Evolutionary conservation across 2,329 filamentous ascomycete genomes (phyloP).

Genomic region (Fusarium coffeatum): DNA sequence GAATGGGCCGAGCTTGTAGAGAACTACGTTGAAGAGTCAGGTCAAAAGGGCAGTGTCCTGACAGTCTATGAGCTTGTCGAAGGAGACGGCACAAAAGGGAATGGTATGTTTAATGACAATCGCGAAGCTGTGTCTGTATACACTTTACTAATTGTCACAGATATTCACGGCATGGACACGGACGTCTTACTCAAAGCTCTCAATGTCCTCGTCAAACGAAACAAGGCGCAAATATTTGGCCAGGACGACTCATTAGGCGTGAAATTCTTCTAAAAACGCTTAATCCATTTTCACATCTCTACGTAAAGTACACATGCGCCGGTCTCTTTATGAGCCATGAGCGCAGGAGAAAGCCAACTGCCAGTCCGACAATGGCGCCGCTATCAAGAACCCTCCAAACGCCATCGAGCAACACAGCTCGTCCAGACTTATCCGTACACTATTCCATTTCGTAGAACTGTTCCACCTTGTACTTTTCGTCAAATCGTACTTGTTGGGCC

Average conservation of each 20-base stretch:
- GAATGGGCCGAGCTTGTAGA: slow-evolving; percentile 88
- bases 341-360: slow-evolving; percentile 11
- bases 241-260: slow-evolving; percentile 88
- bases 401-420: slow-evolving; percentile 30
- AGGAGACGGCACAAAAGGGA: slow-evolving; percentile 80
- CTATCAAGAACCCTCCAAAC: slow-evolving; percentile 30
- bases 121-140: not conserved
- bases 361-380: slow-evolving; percentile 20
- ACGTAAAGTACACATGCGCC: slow-evolving; percentile 28
- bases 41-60: slow-evolving; percentile 87
- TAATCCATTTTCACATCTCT: slow-evolving; percentile 30
- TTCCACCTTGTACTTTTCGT: slow-evolving; percentile 68
- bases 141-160: slow-evolving; percentile 54
- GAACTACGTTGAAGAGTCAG: slow-evolving; percentile 87
- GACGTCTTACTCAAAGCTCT: slow-evolving; percentile 84
- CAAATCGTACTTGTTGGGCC: slow-evolving; percentile 81
- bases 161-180: slow-evolving; percentile 89
- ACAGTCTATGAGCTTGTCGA: slow-evolving; percentile 93
- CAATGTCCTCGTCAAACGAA: slow-evolving; percentile 84
- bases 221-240: slow-evolving; percentile 94
- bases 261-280: slow-evolving; percentile 86
- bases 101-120: slow-evolving; percentile 61
- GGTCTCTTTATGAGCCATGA: slow-evolving; percentile 7
- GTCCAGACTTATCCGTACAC: not conserved
- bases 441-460: slow-evolving; percentile 54